Evolutionary conservation across 768 basidiomycete genomes (phyloP).

Genomic region (Phlegmacium glaucopus): DNA sequence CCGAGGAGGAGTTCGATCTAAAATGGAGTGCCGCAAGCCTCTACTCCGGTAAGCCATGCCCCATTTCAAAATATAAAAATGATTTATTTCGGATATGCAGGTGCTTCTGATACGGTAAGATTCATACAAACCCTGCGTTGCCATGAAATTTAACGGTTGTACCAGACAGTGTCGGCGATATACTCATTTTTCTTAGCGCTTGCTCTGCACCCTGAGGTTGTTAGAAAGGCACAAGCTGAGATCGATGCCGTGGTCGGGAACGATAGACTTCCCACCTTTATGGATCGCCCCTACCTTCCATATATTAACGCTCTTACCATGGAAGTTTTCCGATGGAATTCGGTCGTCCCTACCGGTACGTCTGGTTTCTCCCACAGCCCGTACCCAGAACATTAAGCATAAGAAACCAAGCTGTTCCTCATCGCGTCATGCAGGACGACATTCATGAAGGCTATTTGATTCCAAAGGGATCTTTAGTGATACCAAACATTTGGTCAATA

Average conservation of each 20-base stretch:
- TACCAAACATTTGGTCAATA: conserved; percentile 48
- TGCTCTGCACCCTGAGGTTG: conserved; percentile 51
- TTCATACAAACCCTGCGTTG: background rate
- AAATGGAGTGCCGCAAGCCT: conserved; percentile 66
- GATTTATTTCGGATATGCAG: conserved; percentile 23
- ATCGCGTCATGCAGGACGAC: conserved; percentile 57
- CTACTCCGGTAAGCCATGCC: conserved; percentile 41
- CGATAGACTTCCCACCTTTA: conserved; percentile 58
- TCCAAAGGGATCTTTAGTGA: conserved; percentile 52
- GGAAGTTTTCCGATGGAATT: conserved; percentile 54
- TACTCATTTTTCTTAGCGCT: conserved; percentile 63
- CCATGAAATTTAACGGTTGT: background rate
- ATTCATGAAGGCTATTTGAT: conserved; percentile 60
- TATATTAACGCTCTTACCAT: conserved; percentile 59
- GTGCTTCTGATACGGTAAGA: conserved; percentile 56
- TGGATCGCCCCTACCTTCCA: conserved; percentile 55
- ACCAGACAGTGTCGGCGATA: conserved; percentile 58
- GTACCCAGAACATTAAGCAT: too few species aligned
- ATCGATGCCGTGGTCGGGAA: conserved; percentile 57
- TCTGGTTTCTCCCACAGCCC: background rate
- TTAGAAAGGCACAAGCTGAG: conserved; percentile 59
- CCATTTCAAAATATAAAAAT: background rate
- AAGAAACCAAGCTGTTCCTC: conserved; percentile 40
- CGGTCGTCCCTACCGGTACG: conserved; percentile 41
- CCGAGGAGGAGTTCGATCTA: conserved; percentile 57